phyloP scores from a whole-genome alignment of 2,329 filamentous ascomycete species.

The Colletotrichum lentis region DNA sequence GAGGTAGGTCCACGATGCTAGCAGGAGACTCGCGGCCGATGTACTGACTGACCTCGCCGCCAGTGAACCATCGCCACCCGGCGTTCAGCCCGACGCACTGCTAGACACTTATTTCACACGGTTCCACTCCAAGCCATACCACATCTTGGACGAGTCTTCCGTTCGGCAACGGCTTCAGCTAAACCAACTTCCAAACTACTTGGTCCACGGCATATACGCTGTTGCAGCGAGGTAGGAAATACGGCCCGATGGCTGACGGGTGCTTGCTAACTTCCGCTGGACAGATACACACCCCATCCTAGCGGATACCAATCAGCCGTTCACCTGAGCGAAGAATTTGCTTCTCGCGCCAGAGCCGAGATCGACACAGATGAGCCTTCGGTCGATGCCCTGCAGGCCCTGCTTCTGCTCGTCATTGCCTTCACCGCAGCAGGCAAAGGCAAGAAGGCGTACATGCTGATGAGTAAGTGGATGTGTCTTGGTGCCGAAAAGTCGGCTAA shows the following conservation, averaged over 20 bases:
- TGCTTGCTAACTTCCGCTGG: conserved; percentile 38
- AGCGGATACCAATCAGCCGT: conserved; percentile 73
- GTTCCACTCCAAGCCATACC: conserved; percentile 83
- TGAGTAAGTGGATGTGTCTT: conserved; percentile 62
- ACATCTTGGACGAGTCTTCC: conserved; percentile 79
- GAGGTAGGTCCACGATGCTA: conserved; percentile 44
- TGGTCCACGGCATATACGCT: conserved; percentile 66
- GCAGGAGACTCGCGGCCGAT: background rate
- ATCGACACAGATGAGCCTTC: conserved; percentile 84
- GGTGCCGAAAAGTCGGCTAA: conserved; percentile 21
- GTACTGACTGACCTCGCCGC: conserved; percentile 32
- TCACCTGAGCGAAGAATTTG: conserved; percentile 75
- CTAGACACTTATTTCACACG: conserved; percentile 82
- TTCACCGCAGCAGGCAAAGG: conserved; percentile 81
- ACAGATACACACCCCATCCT: conserved; percentile 75
- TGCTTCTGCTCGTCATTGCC: conserved; percentile 77
- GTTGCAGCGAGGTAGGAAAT: conserved; percentile 66
- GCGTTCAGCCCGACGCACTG: conserved; percentile 66
- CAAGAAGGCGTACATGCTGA: conserved; percentile 86
- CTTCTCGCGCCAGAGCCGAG: conserved; percentile 71
- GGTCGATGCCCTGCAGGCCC: conserved; percentile 77
- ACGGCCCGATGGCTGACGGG: background rate
- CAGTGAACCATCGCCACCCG: conserved; percentile 57
- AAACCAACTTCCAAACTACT: conserved; percentile 67
- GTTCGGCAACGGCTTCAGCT: conserved; percentile 76